These are phyloP conservation scores for Macrolepiota albuminosa DNA, from an alignment of 768 basidiomycete species.

Conservation along the genomic window DNA sequence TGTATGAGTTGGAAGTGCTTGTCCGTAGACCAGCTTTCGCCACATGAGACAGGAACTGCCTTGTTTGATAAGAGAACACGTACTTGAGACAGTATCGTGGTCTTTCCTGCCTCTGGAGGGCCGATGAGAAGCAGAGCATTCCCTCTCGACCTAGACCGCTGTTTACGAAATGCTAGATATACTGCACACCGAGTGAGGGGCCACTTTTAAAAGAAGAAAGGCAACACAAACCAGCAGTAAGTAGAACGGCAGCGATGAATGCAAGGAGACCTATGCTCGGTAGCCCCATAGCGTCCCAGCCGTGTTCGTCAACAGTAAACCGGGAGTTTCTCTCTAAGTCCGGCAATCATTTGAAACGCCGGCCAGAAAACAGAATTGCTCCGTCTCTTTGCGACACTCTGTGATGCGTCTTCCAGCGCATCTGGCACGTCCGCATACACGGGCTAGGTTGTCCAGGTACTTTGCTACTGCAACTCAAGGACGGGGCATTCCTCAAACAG, in stretches of 20 bases:
- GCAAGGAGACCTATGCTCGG: slow-evolving; percentile 6
- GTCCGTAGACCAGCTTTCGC: slow-evolving; percentile 62
- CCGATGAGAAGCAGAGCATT: slow-evolving; percentile 74
- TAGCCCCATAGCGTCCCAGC: background rate
- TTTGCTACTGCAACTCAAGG: slow-evolving; percentile 24
- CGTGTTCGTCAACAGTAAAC: background rate
- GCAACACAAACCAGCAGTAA: slow-evolving; percentile 7
- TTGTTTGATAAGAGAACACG: slow-evolving; percentile 20
- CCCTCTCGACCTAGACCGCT: slow-evolving; percentile 43
- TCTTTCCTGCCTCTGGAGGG: slow-evolving; percentile 75
- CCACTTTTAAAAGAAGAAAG: background rate
- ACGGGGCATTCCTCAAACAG: slow-evolving; percentile 63
- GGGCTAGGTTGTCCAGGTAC: slow-evolving; percentile 12
- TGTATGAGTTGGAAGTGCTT: slow-evolving; percentile 64
- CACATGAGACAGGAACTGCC: background rate
- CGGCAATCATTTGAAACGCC: background rate
- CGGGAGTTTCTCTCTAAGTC: background rate
- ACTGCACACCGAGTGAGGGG: slow-evolving; percentile 25
- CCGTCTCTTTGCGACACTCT: background rate
- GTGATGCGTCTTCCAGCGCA: slow-evolving; percentile 17
- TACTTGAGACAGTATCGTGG: slow-evolving; percentile 68
- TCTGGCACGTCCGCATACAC: slow-evolving; percentile 9
- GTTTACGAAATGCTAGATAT: slow-evolving; percentile 37
- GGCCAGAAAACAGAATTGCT: background rate
- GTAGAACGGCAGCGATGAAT: slow-evolving; percentile 9